Evolutionary conservation across 352 stramenopile species (phyloP).

Genomic region (Pythium oligandrum): DNA sequence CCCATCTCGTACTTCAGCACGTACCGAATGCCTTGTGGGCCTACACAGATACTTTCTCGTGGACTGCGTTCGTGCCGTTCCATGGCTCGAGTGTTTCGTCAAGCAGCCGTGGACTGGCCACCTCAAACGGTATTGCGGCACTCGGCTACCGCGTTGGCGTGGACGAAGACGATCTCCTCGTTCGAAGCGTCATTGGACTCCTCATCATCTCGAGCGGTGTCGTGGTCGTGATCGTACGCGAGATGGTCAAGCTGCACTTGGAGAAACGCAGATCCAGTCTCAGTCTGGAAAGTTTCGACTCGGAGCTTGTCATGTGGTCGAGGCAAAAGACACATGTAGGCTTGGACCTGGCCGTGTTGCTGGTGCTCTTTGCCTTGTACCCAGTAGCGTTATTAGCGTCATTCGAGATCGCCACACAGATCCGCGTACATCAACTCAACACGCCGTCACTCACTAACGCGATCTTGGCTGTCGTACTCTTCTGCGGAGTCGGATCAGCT

Average conservation of each 20-base stretch:
- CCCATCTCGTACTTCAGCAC: slow-evolving; percentile 2
- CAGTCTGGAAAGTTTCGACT: no score
- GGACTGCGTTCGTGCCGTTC: slow-evolving; percentile 20
- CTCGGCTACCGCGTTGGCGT: slow-evolving; percentile 16
- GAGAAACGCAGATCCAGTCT: no score
- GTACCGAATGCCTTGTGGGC: slow-evolving; percentile 13
- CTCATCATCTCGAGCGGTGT: slow-evolving; percentile 10
- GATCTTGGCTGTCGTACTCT: background rate
- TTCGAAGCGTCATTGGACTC: slow-evolving; percentile 8
- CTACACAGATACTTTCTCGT: slow-evolving; percentile 22
- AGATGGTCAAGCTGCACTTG: background rate
- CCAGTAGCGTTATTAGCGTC: slow-evolving; percentile 17
- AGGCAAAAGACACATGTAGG: slow-evolving; percentile 1
- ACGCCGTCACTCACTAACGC: background rate
- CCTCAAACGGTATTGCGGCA: slow-evolving; percentile 10
- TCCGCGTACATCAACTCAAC: background rate
- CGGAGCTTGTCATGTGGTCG: no score
- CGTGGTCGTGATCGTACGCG: slow-evolving; percentile 4
- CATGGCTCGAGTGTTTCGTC: slow-evolving; percentile 2
- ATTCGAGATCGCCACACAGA: slow-evolving; percentile 23
- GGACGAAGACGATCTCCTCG: slow-evolving; percentile 6
- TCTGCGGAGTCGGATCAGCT: background rate
- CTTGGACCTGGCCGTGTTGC: slow-evolving; percentile 4
- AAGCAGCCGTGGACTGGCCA: background rate
- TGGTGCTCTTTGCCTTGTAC: slow-evolving; percentile 16